Evolutionary conservation across 805 yeast genomes (phyloP), one percentile per base, ranked within the genome.

Genomic region (Saccharomyces jurei): DNA sequence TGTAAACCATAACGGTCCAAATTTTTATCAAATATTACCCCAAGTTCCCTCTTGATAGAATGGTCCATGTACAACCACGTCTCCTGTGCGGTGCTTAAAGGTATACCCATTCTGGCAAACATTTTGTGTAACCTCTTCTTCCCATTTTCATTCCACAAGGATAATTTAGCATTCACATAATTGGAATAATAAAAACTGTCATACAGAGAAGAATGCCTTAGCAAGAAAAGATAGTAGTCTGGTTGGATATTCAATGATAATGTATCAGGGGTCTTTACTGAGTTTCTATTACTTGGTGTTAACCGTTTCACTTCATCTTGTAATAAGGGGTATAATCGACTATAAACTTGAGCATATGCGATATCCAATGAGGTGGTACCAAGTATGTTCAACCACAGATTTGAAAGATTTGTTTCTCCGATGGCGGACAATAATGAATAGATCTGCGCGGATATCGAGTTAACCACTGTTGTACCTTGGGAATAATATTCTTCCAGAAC

Each of bases 91-190:
- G 86, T 84, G 5, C 82, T 85, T 50, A 94, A 74, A 0, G 97
- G 85, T 5, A 94, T 86, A 6, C 99, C 99, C 97, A 95, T 94
- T 62, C 87, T 81, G 1, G 99, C 99, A 73, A 94, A 89, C 81
- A 94, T 78, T 62, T 90, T 89, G 66, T 91, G 96, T 51, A 94
- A 74, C 59, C 83, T 80, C 65, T 88, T 89, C 60, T 85, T 80
- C 5, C 99, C 99, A 55, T 87, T 91, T 64, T 89, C 96, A 31
- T 91, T 86, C 94, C 97, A 94, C 41, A 94, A 73, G 54, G 83
- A 83, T 54, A 94, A 73, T 66, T 90, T 88, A 11, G 98, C 87
- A 63, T 91, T 89, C 32, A 92, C 90, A 64, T 85, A 92, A 56
- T 89, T 84, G n/a, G 96, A 89, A 67, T 91, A 94, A 64, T 82